phyloP scores from a whole-genome alignment of 352 stramenopile species.

The Phytophthora citrophthora region DNA sequence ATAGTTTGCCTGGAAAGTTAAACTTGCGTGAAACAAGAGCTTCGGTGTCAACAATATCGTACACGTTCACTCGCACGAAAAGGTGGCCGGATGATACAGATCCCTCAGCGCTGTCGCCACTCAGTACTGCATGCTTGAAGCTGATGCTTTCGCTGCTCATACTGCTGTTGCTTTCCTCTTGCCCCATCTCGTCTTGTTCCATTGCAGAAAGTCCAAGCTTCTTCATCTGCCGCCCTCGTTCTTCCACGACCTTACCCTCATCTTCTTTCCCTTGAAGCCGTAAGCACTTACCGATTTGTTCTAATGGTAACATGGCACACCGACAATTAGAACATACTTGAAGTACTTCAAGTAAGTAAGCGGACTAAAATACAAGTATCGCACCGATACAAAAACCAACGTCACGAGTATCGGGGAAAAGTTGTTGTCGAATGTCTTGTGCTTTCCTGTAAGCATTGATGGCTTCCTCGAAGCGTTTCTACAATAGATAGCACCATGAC shows the following conservation, averaged over 20 bases:
- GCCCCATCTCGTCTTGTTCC: conserved; percentile 37
- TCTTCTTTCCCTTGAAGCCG: conserved; percentile 61
- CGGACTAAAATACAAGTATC: conserved; percentile 1
- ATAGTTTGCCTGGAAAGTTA: conserved; percentile 63
- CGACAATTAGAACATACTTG: not conserved
- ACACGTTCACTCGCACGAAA: conserved; percentile 40
- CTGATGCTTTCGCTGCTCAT: conserved; percentile 25
- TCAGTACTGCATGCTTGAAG: conserved; percentile 38
- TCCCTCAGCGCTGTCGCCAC: conserved; percentile 22
- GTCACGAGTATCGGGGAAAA: conserved; percentile 77
- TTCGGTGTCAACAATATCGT: conserved; percentile 46
- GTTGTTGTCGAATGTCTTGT: conserved; percentile 72
- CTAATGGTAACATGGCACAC: conserved; percentile 27
- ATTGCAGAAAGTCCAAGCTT: conserved; percentile 53
- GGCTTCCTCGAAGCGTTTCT: conserved; percentile 75
- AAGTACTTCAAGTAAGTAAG: not conserved
- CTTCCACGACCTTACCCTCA: conserved; percentile 61
- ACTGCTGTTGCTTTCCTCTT: conserved; percentile 24
- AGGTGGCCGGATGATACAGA: conserved; percentile 35
- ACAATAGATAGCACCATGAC: not conserved
- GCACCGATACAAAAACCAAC: conserved; percentile 80
- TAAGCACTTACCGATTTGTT: conserved; percentile 86
- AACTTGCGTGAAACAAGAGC: conserved; percentile 63
- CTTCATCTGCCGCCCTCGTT: conserved; percentile 67
- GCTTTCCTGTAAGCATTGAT: conserved; percentile 74